phyloP scores from a whole-genome alignment of 1,284 basidiomycete genomes.

The Sparassis latifolia region DNA sequence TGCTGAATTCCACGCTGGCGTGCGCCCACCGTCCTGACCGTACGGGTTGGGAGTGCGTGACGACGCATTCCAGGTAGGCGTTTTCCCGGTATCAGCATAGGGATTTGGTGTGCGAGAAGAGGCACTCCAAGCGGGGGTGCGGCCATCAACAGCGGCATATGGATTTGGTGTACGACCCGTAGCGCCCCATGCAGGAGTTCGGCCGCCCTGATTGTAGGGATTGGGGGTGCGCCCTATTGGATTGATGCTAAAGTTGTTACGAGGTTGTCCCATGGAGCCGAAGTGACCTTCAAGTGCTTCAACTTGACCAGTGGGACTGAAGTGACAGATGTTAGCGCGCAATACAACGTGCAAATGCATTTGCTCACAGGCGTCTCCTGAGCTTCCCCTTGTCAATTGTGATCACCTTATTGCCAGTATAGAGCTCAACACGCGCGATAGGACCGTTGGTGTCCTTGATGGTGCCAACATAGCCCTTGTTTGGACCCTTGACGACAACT shows the following conservation, averaged over 20 bases:
- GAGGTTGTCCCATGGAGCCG: background rate
- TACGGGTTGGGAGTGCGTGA: conserved; percentile 73
- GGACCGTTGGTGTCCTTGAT: conserved; percentile 95
- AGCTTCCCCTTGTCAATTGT: conserved; percentile 81
- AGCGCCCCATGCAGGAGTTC: conserved; percentile 29
- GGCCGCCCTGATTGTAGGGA: conserved; percentile 25
- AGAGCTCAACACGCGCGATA: conserved; percentile 86
- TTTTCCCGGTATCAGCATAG: conserved; percentile 44
- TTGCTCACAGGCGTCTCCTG: too few relatives aligned
- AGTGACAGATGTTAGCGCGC: background rate
- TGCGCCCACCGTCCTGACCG: conserved; percentile 48
- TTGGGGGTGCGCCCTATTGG: conserved; percentile 26
- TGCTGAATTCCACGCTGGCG: conserved; percentile 50
- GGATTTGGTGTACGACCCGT: conserved; percentile 39
- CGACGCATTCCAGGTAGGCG: conserved; percentile 54
- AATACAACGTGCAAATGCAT: too few relatives aligned
- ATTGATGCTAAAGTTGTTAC: background rate
- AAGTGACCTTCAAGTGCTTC: conserved; percentile 33
- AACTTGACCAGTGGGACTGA: conserved; percentile 50
- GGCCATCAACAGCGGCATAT: conserved; percentile 32
- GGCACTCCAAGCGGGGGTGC: conserved; percentile 34
- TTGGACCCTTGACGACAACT: conserved; percentile 79
- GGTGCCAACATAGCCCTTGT: conserved; percentile 88
- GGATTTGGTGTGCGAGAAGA: conserved; percentile 67
- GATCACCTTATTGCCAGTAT: conserved; percentile 87